Conservation (phyloP, 176 grass and related monocot genomes). For the Ensete ventricosum region DNA sequence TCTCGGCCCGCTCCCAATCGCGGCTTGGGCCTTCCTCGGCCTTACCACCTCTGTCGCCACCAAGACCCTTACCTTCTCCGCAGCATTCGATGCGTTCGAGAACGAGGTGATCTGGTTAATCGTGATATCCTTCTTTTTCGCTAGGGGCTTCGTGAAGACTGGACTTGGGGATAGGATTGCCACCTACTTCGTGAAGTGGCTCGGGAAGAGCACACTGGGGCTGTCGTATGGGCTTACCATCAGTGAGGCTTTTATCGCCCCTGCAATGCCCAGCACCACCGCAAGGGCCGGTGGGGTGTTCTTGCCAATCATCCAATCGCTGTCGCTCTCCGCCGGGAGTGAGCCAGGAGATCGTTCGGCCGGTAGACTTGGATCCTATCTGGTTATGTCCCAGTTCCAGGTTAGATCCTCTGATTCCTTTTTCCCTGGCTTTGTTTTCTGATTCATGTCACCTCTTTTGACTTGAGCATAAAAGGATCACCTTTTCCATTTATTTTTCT, state of each 20-base stretch:
- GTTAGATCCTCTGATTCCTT: constrained; percentile 23
- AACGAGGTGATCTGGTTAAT: constrained; percentile 98
- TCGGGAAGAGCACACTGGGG: constrained; percentile 67
- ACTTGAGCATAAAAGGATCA: not conserved
- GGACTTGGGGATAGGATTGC: constrained; percentile 79
- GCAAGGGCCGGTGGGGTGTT: constrained; percentile 79
- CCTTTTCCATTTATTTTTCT: not conserved
- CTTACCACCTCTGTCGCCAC: constrained; percentile 63
- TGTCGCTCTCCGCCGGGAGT: constrained; percentile 56
- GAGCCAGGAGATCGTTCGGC: constrained; percentile 51
- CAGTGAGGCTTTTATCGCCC: constrained; percentile 81
- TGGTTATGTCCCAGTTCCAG: constrained; percentile 84
- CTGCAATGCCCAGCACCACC: constrained; percentile 92
- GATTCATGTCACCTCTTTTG: not conserved
- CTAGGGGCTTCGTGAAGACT: constrained; percentile 76
- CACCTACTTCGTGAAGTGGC: constrained; percentile 88
- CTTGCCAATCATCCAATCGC: constrained; percentile 66
- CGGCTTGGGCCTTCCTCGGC: constrained; percentile 93
- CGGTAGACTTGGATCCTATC: constrained; percentile 65
- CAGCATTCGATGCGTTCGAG: constrained; percentile 82
- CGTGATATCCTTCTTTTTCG: constrained; percentile 95
- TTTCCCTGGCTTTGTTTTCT: not conserved
- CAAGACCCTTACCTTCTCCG: constrained; percentile 63
- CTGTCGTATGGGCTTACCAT: constrained; percentile 78
- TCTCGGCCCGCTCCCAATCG: constrained; percentile 70